Conservation (phyloP, 371 early-diverging fungal genomes). For the Furculomyces boomerangus region DNA sequence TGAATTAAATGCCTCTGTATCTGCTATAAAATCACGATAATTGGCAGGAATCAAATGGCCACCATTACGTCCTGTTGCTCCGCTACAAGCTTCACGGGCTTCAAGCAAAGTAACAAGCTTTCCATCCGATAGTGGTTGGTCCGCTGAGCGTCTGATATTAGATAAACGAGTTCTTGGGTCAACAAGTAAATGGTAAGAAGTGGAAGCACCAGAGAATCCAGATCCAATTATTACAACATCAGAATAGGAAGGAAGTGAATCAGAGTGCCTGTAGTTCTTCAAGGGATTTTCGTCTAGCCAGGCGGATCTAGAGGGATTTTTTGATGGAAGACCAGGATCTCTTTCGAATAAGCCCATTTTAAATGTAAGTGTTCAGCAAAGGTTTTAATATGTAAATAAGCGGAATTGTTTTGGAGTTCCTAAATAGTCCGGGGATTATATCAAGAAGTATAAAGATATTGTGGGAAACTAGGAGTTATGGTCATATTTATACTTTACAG, state of each 20-base stretch:
- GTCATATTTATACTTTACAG: too few relatives aligned
- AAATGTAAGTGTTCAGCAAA: too few relatives aligned
- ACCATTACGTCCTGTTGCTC: conserved; percentile 9
- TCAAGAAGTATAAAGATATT: too few relatives aligned
- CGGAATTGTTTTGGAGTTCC: too few relatives aligned
- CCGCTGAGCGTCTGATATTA: background rate
- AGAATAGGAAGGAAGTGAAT: background rate
- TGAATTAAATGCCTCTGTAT: background rate
- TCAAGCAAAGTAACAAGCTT: background rate
- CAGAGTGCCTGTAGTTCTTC: background rate
- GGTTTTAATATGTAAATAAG: too few relatives aligned
- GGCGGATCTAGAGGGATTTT: background rate
- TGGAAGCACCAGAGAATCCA: conserved; percentile 5
- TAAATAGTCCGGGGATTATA: too few relatives aligned
- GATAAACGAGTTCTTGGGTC: background rate
- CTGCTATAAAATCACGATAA: conserved; percentile 3
- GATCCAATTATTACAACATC: conserved; percentile 7
- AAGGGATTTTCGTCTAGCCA: conserved; percentile 4
- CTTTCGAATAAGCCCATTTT: background rate
- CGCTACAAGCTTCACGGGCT: conserved; percentile 8
- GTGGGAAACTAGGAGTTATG: too few relatives aligned
- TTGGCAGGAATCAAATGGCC: conserved; percentile 6
- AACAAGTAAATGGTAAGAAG: conserved; percentile 3
- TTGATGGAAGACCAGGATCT: conserved; percentile 1
- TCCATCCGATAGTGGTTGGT: background rate